These are phyloP conservation scores for Globisporangium spinosum DNA, from an alignment of 352 stramenopile genomes.

Conservation along the genomic window DNA sequence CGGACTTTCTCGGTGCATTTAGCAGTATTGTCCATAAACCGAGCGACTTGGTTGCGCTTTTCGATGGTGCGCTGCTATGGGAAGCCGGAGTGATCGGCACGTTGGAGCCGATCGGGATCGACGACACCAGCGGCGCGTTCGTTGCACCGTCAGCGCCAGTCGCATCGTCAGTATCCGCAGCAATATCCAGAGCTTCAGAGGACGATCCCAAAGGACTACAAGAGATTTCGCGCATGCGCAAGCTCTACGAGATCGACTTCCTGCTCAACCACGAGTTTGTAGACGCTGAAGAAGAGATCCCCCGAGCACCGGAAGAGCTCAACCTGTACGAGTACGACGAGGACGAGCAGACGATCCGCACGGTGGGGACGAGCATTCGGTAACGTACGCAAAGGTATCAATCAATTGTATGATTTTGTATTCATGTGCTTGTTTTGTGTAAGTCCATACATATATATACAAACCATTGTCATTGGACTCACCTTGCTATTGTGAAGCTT, in stretches of 20 bases:
- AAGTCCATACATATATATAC: neutral
- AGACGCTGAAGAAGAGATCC: neutral
- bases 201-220: neutral
- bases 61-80: conserved; percentile 9
- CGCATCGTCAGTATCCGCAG: no score
- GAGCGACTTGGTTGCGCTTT: neutral
- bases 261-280: conserved; percentile 13
- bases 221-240: neutral
- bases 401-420: neutral
- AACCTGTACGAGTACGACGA: conserved; percentile 10
- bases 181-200: neutral
- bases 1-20: conserved; percentile 18
- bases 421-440: neutral
- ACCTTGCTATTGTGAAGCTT: neutral
- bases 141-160: neutral
- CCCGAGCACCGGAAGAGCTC: neutral
- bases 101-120: conserved; percentile 5
- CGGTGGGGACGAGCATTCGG: neutral
- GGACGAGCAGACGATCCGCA: conserved; percentile 6
- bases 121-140: conserved; percentile 4
- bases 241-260: conserved; percentile 13
- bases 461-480: neutral
- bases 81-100: conserved; percentile 7
- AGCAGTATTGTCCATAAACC: conserved; percentile 1
- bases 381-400: neutral